Base-by-base conservation (phyloP, 306 rosid species). In the Rosa chinensis region DNA sequence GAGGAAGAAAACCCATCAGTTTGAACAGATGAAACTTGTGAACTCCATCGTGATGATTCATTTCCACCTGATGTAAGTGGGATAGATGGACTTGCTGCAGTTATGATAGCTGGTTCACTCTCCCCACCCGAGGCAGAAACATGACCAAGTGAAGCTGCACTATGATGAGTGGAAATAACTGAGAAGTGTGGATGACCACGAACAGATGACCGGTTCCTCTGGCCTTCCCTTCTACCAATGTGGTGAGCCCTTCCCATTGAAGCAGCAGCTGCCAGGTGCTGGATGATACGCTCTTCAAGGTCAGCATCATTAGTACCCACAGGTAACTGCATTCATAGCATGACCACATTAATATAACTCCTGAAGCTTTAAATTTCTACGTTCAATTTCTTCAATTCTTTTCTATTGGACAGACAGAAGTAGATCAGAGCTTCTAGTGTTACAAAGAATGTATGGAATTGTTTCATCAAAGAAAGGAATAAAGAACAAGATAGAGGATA, bases 241-340 rank as follows among this genome's bases (percentile, higher is more conserved):
- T 88, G 94, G 72, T 63, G 89, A 8, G 90, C 78, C 89, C 98
- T 91, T 66, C 96, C 89, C 88, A 89, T 81, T 12, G 96, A 93
- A 68, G 99, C 96, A 23, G 97, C 93, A 56, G 97, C 90, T 42
- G 99, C 94, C 86, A 95, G 83, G 83, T 90, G 97, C 86, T 93
- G 99, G 81, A 96, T 86, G 75, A 96, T 85, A 67, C 86, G 79
- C 71, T 93, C 97, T 84, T 93, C 97, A 77, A 92, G 88, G 73
- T 89, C 93, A 23, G 79, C 79, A 69, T 83, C 88, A 73, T 84
- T 84, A 59, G 83, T 82, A 58, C 92, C 92, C 49, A 82, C 76
- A 42, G 86, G 87, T 68, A 90, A 82, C 99, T 92, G 86, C 82
- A 79, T 45, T 11, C 35, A 78, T 20, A 18, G 20, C 44, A 75